Base-by-base conservation (phyloP, 805 yeast species). In the Ogataea thermomethanolica region DNA sequence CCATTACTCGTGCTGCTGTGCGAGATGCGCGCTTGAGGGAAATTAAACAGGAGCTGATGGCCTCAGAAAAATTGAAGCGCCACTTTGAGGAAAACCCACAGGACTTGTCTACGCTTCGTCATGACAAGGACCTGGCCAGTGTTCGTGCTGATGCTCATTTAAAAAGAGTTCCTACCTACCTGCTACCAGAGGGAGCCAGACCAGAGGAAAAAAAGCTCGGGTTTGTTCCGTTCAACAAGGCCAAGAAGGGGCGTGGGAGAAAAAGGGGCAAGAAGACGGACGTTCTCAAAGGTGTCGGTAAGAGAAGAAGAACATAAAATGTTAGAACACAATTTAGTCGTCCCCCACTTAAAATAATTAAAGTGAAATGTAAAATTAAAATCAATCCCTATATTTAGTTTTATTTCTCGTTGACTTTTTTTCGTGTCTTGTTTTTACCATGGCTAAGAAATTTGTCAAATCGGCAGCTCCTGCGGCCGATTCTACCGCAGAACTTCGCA, bases 51-150 rank as follows among this genome's bases (percentile, higher is more conserved):
- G 98, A 93, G 63, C 71, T 93, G 60, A 69, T 93, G 47, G 78
- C 91, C 31, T 85, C 95, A 52, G 96, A 88, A 43, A 89, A 87
- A 59, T 74, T 93, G 59, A 88, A 89, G 65, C 76, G 96, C 58
- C 95, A 88, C 65, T 93, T 93, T 60, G 96, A 91, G 62, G 98
- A 93, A 58, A 93, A 93, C 59, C 99, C 99, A 7, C 95, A 87
- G 58, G 99, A 93, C 65, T 73, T 93, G 54, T 79, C 79, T 14
- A 79, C 84, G 38, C 75, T 93, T 59, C 83, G 96, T 59, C 99
- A 93, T 58, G 99, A 93, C 60, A 85, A 82, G 55, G 95, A 85
- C 50, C 61, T 87, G 43, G 95, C 90, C 56, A 81, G 91, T 8
- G 70, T 90, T 1, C 78, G 95, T 62, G 75, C 80, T 5, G 96